Base-by-base conservation (phyloP, 2,329 filamentous ascomycete species). In the Cytospora piceicola region DNA sequence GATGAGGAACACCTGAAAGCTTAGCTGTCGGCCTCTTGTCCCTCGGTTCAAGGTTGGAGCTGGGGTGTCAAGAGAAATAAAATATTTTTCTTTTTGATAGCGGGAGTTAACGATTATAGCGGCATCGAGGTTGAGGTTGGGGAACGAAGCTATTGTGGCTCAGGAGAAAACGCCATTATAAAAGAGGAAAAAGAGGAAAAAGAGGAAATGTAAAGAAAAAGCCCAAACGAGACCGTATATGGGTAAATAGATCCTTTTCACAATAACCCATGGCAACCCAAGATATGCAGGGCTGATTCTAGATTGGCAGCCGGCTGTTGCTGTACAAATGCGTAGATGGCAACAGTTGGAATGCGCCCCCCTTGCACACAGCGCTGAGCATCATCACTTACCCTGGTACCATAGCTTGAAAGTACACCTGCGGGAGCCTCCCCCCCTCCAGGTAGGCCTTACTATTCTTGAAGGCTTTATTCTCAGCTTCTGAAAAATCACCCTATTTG, bases 321-420 rank as follows among this genome's bases (percentile, higher is more conserved):
- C 63, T 63, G 32, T 60, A 64, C 58, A 36, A 61, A 61, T 58
- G 64, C 55, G 55, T 63, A 61, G 60, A 59, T 64, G 51, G 67
- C 67, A 67, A 68, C 67, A 59, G 55, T 22, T 68, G 67, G 67
- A 68, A 68, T 68, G 66, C 58, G 42, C 27, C 53, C 27, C 53
- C 59, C 32, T 55, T 42, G 53, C 36, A 34, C 46, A 49, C n/a
- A 24, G 42, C 36, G 34, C 24, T 62, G 54, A 65, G 60, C 54
- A 30, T 65, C 46, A 65, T n/a, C 49, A 58, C 55, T 49, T 56
- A 64, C 54, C 54, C 62, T 29, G 27, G 55, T 32, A 58, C 30
- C 20, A 32, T 62, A 66, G 62, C 64, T 36, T 58, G 46, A 46
- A 52, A 58, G 34, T 42, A 57, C 36, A 9, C 42, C n/a, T 52